phyloP scores from a whole-genome alignment of 805 yeast genomes.

The Cyberlindnera mississippiensis region DNA sequence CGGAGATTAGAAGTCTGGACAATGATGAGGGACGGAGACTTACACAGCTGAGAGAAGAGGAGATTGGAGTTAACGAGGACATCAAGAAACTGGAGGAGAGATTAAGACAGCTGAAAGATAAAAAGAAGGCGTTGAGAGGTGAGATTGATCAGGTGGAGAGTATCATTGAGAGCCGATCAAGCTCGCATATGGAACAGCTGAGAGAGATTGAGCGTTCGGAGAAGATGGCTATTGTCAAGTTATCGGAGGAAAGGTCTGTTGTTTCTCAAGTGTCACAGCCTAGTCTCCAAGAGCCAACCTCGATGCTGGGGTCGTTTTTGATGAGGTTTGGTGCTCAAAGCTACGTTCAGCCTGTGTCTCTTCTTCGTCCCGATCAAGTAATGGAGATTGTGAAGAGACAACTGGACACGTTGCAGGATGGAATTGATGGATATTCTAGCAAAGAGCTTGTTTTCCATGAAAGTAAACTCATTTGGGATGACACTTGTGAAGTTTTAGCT shows the following conservation, averaged over 20 bases:
- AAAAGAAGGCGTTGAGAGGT: constrained; percentile 28
- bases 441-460: constrained; percentile 17
- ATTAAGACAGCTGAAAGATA: constrained; percentile 31
- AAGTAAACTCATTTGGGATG: constrained; percentile 22
- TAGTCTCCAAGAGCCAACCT: constrained; percentile 1
- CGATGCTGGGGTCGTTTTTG: constrained; percentile 17
- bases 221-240: constrained; percentile 29
- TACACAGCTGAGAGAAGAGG: constrained; percentile 31
- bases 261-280: constrained; percentile 2
- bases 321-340: constrained; percentile 14
- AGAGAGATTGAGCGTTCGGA: constrained; percentile 38
- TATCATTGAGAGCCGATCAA: constrained; percentile 44
- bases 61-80: constrained; percentile 33
- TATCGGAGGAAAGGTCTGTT: constrained; percentile 28
- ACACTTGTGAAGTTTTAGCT: constrained; percentile 15
- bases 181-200: constrained; percentile 39
- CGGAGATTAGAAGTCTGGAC: constrained; percentile 35
- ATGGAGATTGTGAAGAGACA: constrained; percentile 23
- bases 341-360: constrained; percentile 4
- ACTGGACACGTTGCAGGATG: constrained; percentile 18
- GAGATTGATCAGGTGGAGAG: constrained; percentile 45
- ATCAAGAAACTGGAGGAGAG: constrained; percentile 34
- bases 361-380: constrained; percentile 10
- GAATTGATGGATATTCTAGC: constrained; percentile 5
- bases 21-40: constrained; percentile 40